phyloP scores from a whole-genome alignment of 352 stramenopile genomes.

The Phytophthora agathidicida region DNA sequence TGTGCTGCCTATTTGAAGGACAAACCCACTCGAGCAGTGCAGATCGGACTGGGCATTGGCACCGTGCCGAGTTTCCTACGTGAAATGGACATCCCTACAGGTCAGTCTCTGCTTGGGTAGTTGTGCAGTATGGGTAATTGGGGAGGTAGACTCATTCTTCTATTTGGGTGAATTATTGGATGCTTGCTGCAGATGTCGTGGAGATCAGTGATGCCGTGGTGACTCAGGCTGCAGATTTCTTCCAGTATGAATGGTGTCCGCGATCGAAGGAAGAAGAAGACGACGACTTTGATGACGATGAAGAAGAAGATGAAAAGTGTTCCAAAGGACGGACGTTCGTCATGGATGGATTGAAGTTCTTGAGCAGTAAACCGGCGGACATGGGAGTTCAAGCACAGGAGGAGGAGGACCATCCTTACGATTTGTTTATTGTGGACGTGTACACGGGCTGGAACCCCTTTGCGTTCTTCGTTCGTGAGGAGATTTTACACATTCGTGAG shows the following conservation, averaged over 20 bases:
- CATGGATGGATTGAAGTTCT: slow-evolving; percentile 70
- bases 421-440: slow-evolving; percentile 70
- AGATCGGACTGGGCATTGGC: slow-evolving; percentile 79
- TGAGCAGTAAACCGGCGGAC: slow-evolving; percentile 40
- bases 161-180: too few species aligned
- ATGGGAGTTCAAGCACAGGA: slow-evolving; percentile 7
- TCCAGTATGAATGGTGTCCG: slow-evolving; percentile 70
- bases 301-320: slow-evolving; percentile 31
- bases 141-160: too few species aligned
- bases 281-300: background rate
- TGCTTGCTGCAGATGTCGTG: slow-evolving; percentile 54
- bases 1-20: slow-evolving; percentile 57
- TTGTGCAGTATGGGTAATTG: too few species aligned
- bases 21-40: slow-evolving; percentile 48
- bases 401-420: slow-evolving; percentile 39
- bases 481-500: slow-evolving; percentile 50
- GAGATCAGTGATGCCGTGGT: slow-evolving; percentile 78
- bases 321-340: slow-evolving; percentile 60
- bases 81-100: slow-evolving; percentile 59
- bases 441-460: slow-evolving; percentile 81
- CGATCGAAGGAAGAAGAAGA: slow-evolving; percentile 35
- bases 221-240: slow-evolving; percentile 65
- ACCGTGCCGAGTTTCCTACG: slow-evolving; percentile 74
- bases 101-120: slow-evolving; percentile 21
- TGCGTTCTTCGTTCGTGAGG: slow-evolving; percentile 70